A percentile compares a stretch with the other conserved stretches of the same genome.
These are phyloP conservation scores for Ilex asprella DNA, from an alignment of 257 asterid species.

Conservation along the genomic window DNA sequence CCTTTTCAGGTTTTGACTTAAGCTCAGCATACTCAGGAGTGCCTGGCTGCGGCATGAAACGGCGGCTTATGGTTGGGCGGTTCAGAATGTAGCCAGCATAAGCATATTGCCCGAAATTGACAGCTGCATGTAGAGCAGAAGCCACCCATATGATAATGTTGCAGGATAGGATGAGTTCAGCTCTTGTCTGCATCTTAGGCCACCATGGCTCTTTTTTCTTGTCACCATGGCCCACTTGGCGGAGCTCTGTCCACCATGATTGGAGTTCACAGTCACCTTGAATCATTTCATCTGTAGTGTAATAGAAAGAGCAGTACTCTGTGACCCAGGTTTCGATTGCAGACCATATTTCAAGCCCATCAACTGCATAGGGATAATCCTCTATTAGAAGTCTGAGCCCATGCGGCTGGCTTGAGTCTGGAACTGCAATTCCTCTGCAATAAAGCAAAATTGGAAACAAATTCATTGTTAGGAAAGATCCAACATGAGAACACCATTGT, in stretches of 20 bases:
- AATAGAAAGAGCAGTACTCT: slow-evolving; percentile 49
- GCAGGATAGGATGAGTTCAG: slow-evolving; percentile 47
- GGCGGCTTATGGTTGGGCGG: slow-evolving; percentile 69
- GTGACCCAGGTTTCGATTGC: slow-evolving; percentile 66
- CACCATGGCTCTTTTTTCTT: slow-evolving; percentile 61
- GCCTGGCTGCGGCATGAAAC: slow-evolving; percentile 57
- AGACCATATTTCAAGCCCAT: slow-evolving; percentile 71
- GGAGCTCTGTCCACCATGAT: slow-evolving; percentile 73
- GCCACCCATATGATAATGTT: slow-evolving; percentile 70
- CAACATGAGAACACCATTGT: background rate
- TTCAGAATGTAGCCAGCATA: slow-evolving; percentile 79
- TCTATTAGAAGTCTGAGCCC: slow-evolving; percentile 56
- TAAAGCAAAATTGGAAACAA: background rate
- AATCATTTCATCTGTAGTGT: slow-evolving; percentile 33
- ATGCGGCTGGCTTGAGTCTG: slow-evolving; percentile 44
- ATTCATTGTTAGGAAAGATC: background rate
- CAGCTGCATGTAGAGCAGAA: slow-evolving; percentile 85
- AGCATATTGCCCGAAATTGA: slow-evolving; percentile 73
- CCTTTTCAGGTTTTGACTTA: slow-evolving; percentile 42
- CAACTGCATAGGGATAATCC: slow-evolving; percentile 78
- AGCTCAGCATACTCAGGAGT: slow-evolving; percentile 52
- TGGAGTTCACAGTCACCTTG: slow-evolving; percentile 54
- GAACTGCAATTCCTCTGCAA: slow-evolving; percentile 67
- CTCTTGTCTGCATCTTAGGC: slow-evolving; percentile 52
- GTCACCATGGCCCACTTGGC: slow-evolving; percentile 66